Evolutionary conservation across 768 basidiomycete genomes (phyloP), one percentile per base, ranked within the genome.

Genomic region (Trametes coccinea): DNA sequence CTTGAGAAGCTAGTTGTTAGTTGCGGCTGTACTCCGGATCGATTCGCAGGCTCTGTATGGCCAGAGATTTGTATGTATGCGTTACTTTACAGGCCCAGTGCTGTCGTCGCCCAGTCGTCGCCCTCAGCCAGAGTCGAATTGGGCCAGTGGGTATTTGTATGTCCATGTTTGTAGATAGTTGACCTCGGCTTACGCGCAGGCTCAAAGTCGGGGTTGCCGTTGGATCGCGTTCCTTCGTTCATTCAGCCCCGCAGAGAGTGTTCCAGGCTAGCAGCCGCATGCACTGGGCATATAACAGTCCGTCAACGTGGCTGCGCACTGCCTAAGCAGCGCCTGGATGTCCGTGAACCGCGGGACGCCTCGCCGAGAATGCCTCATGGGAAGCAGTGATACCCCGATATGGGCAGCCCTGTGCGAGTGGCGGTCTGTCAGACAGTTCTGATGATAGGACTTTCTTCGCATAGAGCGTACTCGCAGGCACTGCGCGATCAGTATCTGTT

Each of bases 331-430:
- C 5, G n/a, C 30, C 13, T 14, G 47, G 16, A 17, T 14, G 11
- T 34, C 14, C 5, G 41, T 16, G 8, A 4, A n/a, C 41, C 14
- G 43, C n/a, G 30, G 17, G 31, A 34, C 30, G 30, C 43, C 45
- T 44, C 41, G 48, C 4, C 14, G n/a, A 17, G 50, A 14, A 17
- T 16, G 16, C 9, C n/a, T 14, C 39, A 41, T 58, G 53, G 57
- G 46, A 53, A 55, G 30, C 17, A 29, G 17, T 22, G 45, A 5
- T 30, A 13, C 39, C 62, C 62, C 62, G 54, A 64, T 64, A 56
- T 64, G 53, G 62, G 54, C 56, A 16, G 39, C 48, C 53, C 53
- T 59, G 62, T 49, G 54, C 48, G 48, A 22, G 58, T 56, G 62
- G 53, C 50, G 31, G 53, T 54, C 45, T 29, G 49, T 47, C 45